Base-by-base conservation (phyloP, 768 basidiomycete species). In the Termitomyces sp. region DNA sequence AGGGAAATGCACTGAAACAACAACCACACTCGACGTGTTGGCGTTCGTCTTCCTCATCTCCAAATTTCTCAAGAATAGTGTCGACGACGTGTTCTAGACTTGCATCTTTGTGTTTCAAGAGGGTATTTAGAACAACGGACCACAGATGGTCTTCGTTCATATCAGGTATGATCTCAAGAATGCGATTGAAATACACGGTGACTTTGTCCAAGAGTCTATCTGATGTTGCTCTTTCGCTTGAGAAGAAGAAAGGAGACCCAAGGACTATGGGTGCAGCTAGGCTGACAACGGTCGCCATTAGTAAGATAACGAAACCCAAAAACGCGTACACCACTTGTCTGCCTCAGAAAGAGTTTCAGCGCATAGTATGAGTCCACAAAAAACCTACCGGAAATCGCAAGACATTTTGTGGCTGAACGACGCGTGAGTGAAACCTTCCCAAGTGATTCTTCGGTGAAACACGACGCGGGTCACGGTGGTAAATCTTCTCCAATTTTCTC, bases 1-100 rank as follows among this genome's bases (percentile, higher is more conserved):
- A 88, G 8, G 86, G 71, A 61, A 86, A 89, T 9, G 73, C 76
- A 4, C 81, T 73, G 67, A 94, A 97, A 72, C 94, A 97, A 66
- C 93, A 95, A 16, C 88, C 89, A 66, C 94, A 95, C 66, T 95
- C 93, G 41, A 95, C 84, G 24, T 45, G 7, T 5, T 59, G 44
- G 12, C 44, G 20, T 3, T 85, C 88, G 50, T 78, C 68, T 56
- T 39, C 67, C 61, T 58, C 75, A 72, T 54, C 62, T 69, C 58
- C 63, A 0, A 81, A 73, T 59, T 83, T 73, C 58, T 90, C 88
- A 51, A 91, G 82, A 0, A 92, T 75, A 15, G 70, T 62, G 54
- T 88, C 81, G 6, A 93, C 60, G 0, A 87, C 81, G 11, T 72
- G 70, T 63, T 87, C 81, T 36, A 84, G 74, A 46, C 82, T 78